Percentiles rank a stretch among this genome's conserved stretches.
Evolutionary conservation across 1,284 basidiomycete genomes (phyloP).

Genomic region (Exobasidium cylindrosporum): DNA sequence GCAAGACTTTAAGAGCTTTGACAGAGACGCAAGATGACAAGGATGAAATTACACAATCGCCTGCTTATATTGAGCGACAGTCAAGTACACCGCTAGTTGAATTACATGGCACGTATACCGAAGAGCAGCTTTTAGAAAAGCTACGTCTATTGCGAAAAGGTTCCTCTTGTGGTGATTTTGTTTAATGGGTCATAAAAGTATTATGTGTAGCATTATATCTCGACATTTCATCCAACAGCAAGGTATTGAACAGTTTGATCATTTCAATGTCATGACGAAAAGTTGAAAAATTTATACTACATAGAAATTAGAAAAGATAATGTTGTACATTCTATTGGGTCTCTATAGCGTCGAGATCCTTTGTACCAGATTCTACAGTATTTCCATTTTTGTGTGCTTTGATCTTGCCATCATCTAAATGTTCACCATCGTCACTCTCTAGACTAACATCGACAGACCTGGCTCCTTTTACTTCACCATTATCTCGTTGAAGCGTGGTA

Average conservation of each 20-base stretch:
- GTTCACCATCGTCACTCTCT: neutral
- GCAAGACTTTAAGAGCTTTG: neutral
- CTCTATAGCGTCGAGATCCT: neutral
- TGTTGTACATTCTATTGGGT: too few relatives aligned
- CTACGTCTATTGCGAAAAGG: neutral
- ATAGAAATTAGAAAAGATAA: too few relatives aligned
- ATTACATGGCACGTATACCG: neutral
- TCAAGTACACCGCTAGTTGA: neutral
- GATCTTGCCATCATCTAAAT: neutral
- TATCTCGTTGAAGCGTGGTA: conserved; percentile 16
- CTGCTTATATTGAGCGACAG: neutral
- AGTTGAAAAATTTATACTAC: too few relatives aligned
- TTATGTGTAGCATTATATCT: too few relatives aligned
- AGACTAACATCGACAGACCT: neutral
- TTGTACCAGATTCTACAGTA: neutral
- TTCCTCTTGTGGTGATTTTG: neutral
- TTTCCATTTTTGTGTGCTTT: neutral
- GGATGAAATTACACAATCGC: neutral
- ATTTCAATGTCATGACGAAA: too few relatives aligned
- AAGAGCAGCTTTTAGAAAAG: neutral
- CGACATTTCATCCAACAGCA: too few relatives aligned
- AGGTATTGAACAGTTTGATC: too few relatives aligned
- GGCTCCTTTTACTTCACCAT: neutral
- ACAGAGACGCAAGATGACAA: neutral
- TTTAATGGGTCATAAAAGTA: too few relatives aligned